These are phyloP conservation scores for Leucoagaricus sp. DNA, from an alignment of 1,284 basidiomycete genomes.

Conservation along the genomic window DNA sequence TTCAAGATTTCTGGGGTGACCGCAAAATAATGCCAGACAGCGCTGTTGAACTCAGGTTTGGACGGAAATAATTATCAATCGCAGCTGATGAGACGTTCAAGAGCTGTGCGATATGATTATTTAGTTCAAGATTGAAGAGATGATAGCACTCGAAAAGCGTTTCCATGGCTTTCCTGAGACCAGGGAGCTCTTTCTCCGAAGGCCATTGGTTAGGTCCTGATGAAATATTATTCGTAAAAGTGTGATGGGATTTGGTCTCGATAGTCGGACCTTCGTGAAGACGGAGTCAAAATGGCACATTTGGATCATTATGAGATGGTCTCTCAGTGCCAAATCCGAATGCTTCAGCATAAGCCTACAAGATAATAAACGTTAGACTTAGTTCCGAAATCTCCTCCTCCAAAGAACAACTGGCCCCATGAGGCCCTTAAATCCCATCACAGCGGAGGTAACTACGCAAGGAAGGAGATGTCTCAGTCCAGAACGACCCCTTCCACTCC, in stretches of 20 bases:
- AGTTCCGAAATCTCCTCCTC: no score
- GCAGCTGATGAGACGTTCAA: background rate
- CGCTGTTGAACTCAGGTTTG: background rate
- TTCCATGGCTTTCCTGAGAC: background rate
- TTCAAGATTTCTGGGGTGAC: background rate
- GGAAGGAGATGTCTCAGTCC: background rate
- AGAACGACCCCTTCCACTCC: background rate
- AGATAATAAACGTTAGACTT: no score
- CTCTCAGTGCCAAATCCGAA: background rate
- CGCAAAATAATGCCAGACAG: background rate
- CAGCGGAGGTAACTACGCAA: background rate
- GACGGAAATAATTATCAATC: background rate
- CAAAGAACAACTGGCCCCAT: background rate
- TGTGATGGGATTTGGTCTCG: background rate
- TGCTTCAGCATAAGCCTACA: background rate
- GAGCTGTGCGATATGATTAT: background rate
- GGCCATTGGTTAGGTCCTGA: background rate
- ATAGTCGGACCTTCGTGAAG: background rate
- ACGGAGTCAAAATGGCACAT: background rate
- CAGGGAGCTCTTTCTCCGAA: background rate
- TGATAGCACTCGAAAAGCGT: background rate
- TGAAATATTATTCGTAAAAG: background rate
- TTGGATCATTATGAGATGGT: background rate
- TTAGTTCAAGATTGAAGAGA: background rate
- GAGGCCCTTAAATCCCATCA: background rate